These are phyloP conservation scores for Russula sp. DNA, from an alignment of 768 basidiomycete genomes.

Conservation along the genomic window DNA sequence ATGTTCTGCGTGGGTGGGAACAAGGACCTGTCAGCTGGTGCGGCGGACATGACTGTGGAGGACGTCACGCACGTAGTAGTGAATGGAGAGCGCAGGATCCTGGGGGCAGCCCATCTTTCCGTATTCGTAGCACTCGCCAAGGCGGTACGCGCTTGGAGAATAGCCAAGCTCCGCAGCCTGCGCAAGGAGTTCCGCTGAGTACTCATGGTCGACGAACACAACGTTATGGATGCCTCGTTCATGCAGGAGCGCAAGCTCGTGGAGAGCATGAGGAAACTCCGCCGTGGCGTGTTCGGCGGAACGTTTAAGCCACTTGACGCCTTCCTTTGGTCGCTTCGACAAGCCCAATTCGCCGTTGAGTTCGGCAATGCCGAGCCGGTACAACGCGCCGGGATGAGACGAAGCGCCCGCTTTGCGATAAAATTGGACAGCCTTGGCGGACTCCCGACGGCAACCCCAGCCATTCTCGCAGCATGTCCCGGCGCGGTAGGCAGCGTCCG, in stretches of 20 bases:
- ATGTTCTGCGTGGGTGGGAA: constrained; percentile 58
- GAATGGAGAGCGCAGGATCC: constrained; percentile 94
- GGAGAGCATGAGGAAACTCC: constrained; percentile 93
- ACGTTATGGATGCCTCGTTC: constrained; percentile 99
- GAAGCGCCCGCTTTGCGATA: constrained; percentile 91
- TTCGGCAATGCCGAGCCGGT: constrained; percentile 91
- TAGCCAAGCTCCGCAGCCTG: constrained; percentile 95
- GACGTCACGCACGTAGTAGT: constrained; percentile 85
- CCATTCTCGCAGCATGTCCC: constrained; percentile 99
- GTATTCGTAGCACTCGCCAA: constrained; percentile 99
- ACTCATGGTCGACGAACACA: constrained; percentile 93
- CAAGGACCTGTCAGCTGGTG: not conserved
- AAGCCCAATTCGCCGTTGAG: constrained; percentile 92
- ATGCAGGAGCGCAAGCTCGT: constrained; percentile 89
- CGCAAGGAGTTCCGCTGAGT: constrained; percentile 88
- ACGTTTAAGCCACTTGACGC: constrained; percentile 97
- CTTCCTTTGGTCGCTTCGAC: constrained; percentile 84
- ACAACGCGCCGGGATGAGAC: constrained; percentile 91
- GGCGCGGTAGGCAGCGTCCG: constrained; percentile 90
- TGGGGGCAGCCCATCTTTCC: constrained; percentile 98
- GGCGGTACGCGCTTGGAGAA: constrained; percentile 88
- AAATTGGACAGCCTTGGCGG: constrained; percentile 84
- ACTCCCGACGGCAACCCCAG: constrained; percentile 94
- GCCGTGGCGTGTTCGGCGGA: constrained; percentile 91
- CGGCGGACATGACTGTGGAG: not conserved